These are phyloP conservation scores for Angomonas deanei DNA, from an alignment of 208 protist genomes.

Conservation along the genomic window DNA sequence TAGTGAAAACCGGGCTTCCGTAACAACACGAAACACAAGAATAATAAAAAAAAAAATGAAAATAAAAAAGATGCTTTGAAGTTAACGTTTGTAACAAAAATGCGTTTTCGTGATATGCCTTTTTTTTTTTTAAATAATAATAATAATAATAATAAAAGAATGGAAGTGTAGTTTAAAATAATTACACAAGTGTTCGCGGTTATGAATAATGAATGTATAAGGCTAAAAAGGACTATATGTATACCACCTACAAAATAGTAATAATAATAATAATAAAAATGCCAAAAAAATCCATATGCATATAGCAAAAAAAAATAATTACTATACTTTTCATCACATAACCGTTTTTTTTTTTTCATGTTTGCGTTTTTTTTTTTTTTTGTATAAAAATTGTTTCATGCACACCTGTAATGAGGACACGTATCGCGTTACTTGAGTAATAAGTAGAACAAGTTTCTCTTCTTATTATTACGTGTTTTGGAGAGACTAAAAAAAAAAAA, in stretches of 20 bases:
- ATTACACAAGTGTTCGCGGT: too few species aligned
- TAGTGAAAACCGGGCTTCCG: too few species aligned
- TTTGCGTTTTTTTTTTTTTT: neutral
- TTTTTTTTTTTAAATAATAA: constrained; percentile 16
- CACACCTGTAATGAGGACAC: neutral
- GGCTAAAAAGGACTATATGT: neutral
- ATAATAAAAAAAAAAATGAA: constrained; percentile 17
- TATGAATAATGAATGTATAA: too few species aligned
- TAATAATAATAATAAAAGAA: too few species aligned
- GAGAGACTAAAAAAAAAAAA: neutral
- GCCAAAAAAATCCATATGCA: too few species aligned
- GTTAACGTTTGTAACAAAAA: neutral
- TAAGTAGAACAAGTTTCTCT: neutral
- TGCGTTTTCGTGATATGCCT: constrained; percentile 3
- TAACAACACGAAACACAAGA: too few species aligned
- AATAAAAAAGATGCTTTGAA: constrained; percentile 1
- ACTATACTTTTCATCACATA: neutral
- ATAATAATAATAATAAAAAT: neutral
- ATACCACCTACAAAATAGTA: neutral
- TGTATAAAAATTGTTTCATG: neutral
- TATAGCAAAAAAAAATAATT: neutral
- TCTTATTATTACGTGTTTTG: constrained; percentile 4
- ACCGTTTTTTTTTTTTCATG: neutral
- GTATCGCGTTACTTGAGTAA: neutral
- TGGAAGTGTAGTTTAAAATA: too few species aligned